Evolutionary conservation across 306 rosid genomes (phyloP).

Genomic region (Dalbergia cochinchinensis): DNA sequence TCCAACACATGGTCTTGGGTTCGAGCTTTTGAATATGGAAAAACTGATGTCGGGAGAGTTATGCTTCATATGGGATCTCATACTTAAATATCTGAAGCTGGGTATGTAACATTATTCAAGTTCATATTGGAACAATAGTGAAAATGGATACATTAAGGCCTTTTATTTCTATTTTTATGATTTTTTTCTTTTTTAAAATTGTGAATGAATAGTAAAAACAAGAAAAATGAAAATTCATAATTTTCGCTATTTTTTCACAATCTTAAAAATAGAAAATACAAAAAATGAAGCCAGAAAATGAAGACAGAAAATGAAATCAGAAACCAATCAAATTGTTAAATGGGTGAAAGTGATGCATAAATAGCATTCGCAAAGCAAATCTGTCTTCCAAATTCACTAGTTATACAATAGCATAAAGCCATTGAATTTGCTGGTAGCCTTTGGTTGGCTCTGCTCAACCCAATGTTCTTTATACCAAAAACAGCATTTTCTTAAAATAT

Average conservation of each 20-base stretch:
- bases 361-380: conserved; percentile 7
- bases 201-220: no score
- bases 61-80: no score
- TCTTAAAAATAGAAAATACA: no score
- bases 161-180: no score
- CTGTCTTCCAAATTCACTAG: conserved; percentile 14
- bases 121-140: neutral
- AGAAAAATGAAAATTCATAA: no score
- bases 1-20: neutral
- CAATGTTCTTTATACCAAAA: conserved; percentile 1
- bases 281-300: no score
- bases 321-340: no score
- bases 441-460: conserved; percentile 21
- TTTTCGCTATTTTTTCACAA: no score
- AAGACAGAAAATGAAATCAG: no score
- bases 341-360: neutral
- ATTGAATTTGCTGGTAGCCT: conserved; percentile 12
- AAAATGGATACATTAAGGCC: neutral
- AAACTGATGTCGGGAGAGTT: no score
- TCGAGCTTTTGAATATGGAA: no score
- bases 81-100: neutral
- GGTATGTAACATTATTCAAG: neutral
- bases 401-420: conserved; percentile 10
- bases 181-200: no score
- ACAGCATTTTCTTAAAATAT: neutral